phyloP scores from a whole-genome alignment of 2,329 filamentous ascomycete genomes.

The Fusarium foetens region DNA sequence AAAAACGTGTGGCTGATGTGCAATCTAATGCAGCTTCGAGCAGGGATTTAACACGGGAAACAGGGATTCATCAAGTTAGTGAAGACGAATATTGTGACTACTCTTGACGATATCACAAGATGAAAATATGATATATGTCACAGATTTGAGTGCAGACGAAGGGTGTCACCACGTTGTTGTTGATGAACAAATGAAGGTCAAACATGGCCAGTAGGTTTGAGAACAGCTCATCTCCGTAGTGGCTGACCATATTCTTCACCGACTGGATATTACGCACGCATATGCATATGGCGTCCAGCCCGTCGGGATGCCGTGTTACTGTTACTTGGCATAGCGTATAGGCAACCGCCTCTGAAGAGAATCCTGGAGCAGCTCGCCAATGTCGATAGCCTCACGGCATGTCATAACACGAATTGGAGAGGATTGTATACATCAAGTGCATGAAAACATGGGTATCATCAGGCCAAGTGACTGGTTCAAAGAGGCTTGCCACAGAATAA shows the following conservation, averaged over 20 bases:
- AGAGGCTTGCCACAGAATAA: neutral
- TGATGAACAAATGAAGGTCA: neutral
- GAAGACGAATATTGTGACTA: neutral
- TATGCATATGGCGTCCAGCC: neutral
- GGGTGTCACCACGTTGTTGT: neutral
- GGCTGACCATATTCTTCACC: constrained; percentile 9
- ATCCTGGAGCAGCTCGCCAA: constrained; percentile 4
- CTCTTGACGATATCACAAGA: constrained; percentile 5
- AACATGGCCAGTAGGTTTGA: neutral
- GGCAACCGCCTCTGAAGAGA: neutral
- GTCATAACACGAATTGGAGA: neutral
- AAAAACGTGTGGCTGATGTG: constrained; percentile 10
- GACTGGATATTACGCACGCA: constrained; percentile 3
- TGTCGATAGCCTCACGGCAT: constrained; percentile 10
- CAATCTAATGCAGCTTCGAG: constrained; percentile 1
- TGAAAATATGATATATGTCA: neutral
- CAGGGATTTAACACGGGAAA: constrained; percentile 13
- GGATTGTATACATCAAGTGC: neutral
- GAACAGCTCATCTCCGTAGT: neutral
- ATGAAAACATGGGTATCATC: neutral
- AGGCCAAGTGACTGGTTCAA: neutral
- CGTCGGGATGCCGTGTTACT: constrained; percentile 28
- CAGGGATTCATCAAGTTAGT: constrained; percentile 1
- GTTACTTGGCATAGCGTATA: neutral
- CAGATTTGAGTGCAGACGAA: neutral